A percentile compares a stretch with the other conserved stretches of the same genome.
Evolutionary conservation across 352 stramenopile genomes (phyloP).

Genomic region (Paralagenidium karlingii): DNA sequence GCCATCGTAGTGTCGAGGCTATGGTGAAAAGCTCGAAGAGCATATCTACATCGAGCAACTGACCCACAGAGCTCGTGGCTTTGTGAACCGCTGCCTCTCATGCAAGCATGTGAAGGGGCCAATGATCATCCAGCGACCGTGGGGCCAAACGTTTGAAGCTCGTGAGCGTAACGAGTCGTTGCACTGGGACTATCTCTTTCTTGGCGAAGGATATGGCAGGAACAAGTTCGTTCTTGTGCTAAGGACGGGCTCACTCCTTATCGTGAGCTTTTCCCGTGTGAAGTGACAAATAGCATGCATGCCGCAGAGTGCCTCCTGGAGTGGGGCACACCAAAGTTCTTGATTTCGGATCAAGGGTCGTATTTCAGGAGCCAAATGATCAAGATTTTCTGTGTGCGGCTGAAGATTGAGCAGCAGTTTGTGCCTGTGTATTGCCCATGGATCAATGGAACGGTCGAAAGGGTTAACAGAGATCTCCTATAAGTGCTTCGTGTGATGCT

Average conservation of each 20-base stretch:
- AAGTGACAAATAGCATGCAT: no score
- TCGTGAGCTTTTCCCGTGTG: no score
- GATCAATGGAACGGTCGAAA: background rate
- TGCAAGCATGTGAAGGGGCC: background rate
- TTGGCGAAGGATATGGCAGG: conserved; percentile 7
- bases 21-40: conserved; percentile 3
- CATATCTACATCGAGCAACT: conserved; percentile 4
- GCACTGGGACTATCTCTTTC: conserved; percentile 8
- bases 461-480: no score
- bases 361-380: background rate
- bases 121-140: background rate
- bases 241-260: no score
- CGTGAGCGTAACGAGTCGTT: conserved; percentile 12
- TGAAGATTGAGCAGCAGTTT: background rate
- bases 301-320: background rate
- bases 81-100: background rate
- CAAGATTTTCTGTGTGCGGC: background rate
- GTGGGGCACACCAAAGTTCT: background rate
- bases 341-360: background rate
- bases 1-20: conserved; percentile 6
- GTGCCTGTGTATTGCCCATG: background rate
- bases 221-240: conserved; percentile 10
- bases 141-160: no score
- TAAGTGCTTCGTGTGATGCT: background rate
- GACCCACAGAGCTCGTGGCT: conserved; percentile 1